phyloP scores from a whole-genome alignment of 2,329 filamentous ascomycete genomes.

The Hortaea werneckii region DNA sequence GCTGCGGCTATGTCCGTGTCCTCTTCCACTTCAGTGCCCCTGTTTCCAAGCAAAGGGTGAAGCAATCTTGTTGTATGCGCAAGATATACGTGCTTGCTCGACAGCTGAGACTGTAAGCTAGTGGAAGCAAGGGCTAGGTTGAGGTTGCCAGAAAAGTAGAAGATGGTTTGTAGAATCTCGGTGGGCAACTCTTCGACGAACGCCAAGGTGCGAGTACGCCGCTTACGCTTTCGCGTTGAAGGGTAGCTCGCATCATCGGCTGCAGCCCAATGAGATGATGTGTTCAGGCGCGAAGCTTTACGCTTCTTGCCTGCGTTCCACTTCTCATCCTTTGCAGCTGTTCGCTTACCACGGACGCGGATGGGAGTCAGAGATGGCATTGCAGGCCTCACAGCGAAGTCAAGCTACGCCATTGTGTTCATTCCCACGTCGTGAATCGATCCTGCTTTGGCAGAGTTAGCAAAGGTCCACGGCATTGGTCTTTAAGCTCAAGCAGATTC shows the following conservation, averaged over 20 bases:
- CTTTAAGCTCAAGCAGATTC: not conserved
- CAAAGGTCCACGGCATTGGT: not conserved
- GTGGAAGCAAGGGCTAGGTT: conserved; percentile 22
- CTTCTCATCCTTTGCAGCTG: conserved; percentile 15
- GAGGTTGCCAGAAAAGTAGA: conserved; percentile 21
- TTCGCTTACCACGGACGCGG: conserved; percentile 24
- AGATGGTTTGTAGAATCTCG: conserved; percentile 27
- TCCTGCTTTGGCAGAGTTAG: not conserved
- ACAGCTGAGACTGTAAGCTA: conserved; percentile 19
- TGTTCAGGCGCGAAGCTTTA: not conserved
- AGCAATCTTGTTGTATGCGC: conserved; percentile 18
- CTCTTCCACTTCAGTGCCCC: not conserved
- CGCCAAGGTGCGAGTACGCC: conserved; percentile 9
- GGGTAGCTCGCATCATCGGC: not conserved
- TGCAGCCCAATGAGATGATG: not conserved
- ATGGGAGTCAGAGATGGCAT: conserved; percentile 18
- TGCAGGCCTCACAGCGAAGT: too few species aligned
- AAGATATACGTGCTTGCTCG: conserved; percentile 19
- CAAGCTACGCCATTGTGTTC: too few species aligned
- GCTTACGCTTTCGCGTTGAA: conserved; percentile 9
- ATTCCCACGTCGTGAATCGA: too few species aligned
- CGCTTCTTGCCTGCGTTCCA: conserved; percentile 17
- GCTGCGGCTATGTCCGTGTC: conserved; percentile 10
- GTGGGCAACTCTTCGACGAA: conserved; percentile 25
- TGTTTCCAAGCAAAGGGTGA: conserved; percentile 8